Base-by-base conservation (phyloP, 305 asterid species). In the Nicotiana rustica region DNA sequence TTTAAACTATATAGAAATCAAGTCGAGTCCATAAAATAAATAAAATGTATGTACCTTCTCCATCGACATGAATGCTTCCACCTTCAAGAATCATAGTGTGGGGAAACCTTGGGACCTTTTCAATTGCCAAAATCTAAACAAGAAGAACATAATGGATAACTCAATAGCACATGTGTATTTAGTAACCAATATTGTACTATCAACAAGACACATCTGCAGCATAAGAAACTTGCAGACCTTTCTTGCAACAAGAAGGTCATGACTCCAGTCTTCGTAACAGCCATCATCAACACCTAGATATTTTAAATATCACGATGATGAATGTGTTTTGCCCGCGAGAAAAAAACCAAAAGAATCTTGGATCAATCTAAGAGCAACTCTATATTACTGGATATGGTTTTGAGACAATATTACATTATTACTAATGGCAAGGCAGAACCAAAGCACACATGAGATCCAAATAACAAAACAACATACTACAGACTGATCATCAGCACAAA, bases 51-150 rank as follows among this genome's bases (percentile, higher is more conserved):
- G 75, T 75, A 94, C 99, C 99, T 89, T 94, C 97, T 76, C 99
- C 97, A 81, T 96, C 99, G 10, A 94, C 98, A 78, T 96, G 99
- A 87, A 96, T 91, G 91, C 99, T 94, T 85, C 99, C 99, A 78
- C 99, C 99, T 93, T 96, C 99, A 81, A 96, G 96, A 86, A 96
- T 84, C 87, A 94, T 87, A 56, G 95, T 85, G 35, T 94, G 96
- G 17, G 91, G 84, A 91, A 96, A 96, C 91, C 92, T 90, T 12
- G 97, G 94, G 86, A 85, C 64, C 88, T 87, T 91, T 86, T 93
- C 97, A 82, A 91, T 90, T 86, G 87, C 93, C 88, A 94, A 87
- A 86, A 96, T 81, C 99, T 96, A 83, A 62, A 12, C 67, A 75
- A n/a, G 64, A 82, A 82, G 65, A 81, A 8, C 29, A 52, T 35